Evolutionary conservation across 495 filamentous ascomycete species (phyloP).

Genomic region (Tuber brumale): DNA sequence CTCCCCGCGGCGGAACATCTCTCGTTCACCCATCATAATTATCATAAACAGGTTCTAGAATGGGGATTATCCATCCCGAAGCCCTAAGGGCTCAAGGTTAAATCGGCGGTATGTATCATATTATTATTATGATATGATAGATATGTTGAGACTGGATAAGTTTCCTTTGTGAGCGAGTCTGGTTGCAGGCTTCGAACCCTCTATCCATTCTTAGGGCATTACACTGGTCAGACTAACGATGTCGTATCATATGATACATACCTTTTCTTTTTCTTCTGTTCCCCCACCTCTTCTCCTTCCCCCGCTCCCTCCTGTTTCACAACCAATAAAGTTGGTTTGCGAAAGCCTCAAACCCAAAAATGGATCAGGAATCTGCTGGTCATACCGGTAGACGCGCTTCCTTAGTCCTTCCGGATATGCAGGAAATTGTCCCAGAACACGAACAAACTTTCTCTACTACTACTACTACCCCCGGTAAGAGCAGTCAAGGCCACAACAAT

Average conservation of each 20-base stretch:
- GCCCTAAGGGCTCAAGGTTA: neutral
- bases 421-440: neutral
- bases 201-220: neutral
- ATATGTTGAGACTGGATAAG: too few relatives aligned
- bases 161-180: neutral
- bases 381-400: neutral
- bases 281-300: neutral
- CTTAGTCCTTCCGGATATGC: neutral
- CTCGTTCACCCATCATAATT: neutral
- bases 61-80: neutral
- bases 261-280: neutral
- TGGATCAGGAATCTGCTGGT: neutral
- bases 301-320: neutral
- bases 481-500: neutral
- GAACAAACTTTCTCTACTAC: neutral
- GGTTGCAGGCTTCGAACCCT: neutral
- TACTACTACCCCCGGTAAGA: neutral
- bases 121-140: too few relatives aligned
- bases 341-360: neutral
- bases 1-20: neutral
- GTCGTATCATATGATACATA: neutral
- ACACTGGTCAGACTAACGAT: neutral
- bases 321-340: neutral
- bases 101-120: neutral
- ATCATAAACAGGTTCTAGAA: neutral